phyloP scores from a whole-genome alignment of 2,329 filamentous ascomycete genomes.

The Colletotrichum falcatum region DNA sequence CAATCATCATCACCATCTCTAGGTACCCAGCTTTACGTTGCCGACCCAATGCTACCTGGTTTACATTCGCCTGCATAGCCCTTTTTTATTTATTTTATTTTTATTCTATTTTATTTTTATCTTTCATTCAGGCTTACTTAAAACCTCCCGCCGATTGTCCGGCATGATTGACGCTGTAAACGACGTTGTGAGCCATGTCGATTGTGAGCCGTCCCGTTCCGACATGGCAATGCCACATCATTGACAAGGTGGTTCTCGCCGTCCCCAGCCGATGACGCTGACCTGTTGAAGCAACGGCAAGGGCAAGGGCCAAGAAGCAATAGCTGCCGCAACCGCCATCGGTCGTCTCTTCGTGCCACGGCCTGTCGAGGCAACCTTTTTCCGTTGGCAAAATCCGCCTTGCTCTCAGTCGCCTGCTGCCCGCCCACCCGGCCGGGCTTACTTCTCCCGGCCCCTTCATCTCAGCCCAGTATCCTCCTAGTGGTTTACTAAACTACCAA shows the following conservation, averaged over 20 bases:
- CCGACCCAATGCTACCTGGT: not conserved
- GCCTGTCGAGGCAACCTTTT: not conserved
- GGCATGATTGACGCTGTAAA: not conserved
- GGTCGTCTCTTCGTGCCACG: not conserved
- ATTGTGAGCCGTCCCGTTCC: not conserved
- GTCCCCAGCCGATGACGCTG: not conserved
- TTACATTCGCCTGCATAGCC: not conserved
- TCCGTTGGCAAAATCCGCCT: not conserved
- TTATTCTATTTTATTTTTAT: too few species aligned
- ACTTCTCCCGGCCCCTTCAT: constrained; percentile 4
- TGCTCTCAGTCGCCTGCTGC: not conserved
- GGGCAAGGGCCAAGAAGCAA: constrained; percentile 10
- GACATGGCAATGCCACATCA: not conserved
- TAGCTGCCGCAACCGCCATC: not conserved
- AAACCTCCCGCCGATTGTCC: not conserved
- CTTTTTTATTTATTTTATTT: too few species aligned
- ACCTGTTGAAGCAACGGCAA: not conserved
- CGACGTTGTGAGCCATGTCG: not conserved
- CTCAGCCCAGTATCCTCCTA: not conserved
- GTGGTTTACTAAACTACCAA: too few species aligned
- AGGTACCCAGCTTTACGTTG: not conserved
- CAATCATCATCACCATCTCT: constrained; percentile 1
- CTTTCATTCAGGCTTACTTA: too few species aligned
- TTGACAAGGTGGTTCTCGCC: not conserved
- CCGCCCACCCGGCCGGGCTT: not conserved